phyloP scores from a whole-genome alignment of 768 basidiomycete genomes.

The Omphalotus guepiniiformis region DNA sequence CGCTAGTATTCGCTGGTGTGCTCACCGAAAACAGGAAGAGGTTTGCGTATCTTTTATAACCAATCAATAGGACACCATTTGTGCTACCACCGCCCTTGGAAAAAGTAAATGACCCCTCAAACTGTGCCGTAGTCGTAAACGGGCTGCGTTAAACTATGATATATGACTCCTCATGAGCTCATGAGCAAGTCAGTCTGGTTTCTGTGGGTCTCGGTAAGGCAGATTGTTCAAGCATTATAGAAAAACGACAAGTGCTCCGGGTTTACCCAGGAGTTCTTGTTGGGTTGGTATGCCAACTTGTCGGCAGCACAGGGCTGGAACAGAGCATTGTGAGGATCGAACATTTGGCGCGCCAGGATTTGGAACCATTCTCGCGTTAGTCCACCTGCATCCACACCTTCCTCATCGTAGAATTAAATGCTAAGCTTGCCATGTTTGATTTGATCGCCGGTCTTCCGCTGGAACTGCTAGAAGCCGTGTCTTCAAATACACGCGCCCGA shows the following conservation, averaged over 20 bases:
- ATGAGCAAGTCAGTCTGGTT: no score
- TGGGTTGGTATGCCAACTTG: constrained; percentile 92
- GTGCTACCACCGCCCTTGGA: no score
- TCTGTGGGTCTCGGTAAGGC: no score
- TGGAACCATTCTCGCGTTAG: constrained; percentile 99
- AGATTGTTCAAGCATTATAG: no score
- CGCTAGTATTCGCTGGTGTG: no score
- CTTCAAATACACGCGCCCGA: constrained; percentile 90
- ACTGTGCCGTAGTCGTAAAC: no score
- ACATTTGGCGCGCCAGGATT: constrained; percentile 96
- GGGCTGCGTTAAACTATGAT: no score
- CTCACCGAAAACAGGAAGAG: no score
- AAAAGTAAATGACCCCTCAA: no score
- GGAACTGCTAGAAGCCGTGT: constrained; percentile 92
- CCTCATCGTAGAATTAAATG: constrained; percentile 94
- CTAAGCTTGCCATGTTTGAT: constrained; percentile 98
- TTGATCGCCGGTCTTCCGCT: constrained; percentile 88
- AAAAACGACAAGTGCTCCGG: constrained; percentile 96
- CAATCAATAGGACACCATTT: no score
- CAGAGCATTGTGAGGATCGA: constrained; percentile 96
- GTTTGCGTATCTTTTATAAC: no score
- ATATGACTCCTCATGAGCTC: no score
- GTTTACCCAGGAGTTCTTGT: constrained; percentile 91
- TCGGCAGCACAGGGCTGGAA: constrained; percentile 99
- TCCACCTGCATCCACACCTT: constrained; percentile 97